Conservation (phyloP, 192 early-diverging fungal genomes). For the Chytriomyces hyalinus region DNA sequence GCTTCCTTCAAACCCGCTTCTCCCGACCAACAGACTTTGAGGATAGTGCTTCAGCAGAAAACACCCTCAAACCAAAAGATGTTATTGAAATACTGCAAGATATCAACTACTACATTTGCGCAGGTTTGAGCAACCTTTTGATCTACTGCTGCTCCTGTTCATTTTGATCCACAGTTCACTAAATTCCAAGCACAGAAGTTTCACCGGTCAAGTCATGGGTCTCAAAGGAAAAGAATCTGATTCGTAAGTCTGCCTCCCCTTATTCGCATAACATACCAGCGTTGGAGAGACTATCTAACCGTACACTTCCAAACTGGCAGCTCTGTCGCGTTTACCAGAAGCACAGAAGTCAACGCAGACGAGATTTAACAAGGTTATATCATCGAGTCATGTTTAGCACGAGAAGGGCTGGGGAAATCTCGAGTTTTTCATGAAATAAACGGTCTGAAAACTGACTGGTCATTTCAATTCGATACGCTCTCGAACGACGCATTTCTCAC, state of each 20-base stretch:
- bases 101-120: constrained; percentile 27
- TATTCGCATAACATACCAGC: no score
- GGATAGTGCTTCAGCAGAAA: background rate
- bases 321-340: constrained; percentile 6
- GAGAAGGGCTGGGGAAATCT: background rate
- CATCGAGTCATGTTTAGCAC: background rate
- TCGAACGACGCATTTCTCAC: no score
- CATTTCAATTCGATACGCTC: no score
- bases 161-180: background rate
- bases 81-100: constrained; percentile 33
- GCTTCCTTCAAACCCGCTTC: no score
- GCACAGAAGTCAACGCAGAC: constrained; percentile 3
- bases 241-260: constrained; percentile 16
- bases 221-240: constrained; percentile 27
- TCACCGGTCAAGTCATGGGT: constrained; percentile 29
- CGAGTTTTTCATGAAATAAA: background rate
- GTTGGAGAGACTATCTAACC: background rate
- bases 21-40: constrained; percentile 11
- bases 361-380: constrained; percentile 11
- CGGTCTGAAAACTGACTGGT: background rate
- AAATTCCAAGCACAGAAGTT: background rate
- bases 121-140: constrained; percentile 8
- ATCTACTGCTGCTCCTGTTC: background rate
- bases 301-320: background rate
- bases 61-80: constrained; percentile 18